phyloP scores from a whole-genome alignment of 768 basidiomycete species.

The Auriscalpium microsporum region DNA sequence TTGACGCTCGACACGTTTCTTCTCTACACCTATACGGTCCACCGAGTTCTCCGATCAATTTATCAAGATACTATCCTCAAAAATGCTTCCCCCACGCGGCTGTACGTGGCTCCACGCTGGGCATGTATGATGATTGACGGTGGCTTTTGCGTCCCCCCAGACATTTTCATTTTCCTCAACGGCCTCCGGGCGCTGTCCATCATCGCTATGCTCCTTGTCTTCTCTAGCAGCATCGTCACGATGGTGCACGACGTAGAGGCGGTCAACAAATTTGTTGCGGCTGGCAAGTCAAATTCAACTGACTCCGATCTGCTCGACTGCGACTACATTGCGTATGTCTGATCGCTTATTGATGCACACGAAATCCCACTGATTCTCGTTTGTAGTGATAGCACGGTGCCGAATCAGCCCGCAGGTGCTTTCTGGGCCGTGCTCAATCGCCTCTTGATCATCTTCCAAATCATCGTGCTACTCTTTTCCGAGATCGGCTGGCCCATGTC shows the following conservation, averaged over 20 bases:
- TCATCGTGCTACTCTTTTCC: slow-evolving; percentile 70
- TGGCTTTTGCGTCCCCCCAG: not conserved
- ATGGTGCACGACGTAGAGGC: slow-evolving; percentile 15
- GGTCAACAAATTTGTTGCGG: slow-evolving; percentile 6
- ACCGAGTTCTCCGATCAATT: no score
- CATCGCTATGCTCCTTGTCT: slow-evolving; percentile 12
- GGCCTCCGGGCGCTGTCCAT: slow-evolving; percentile 9
- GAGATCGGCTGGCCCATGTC: slow-evolving; percentile 73
- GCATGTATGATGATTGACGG: not conserved
- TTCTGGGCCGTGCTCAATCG: slow-evolving; percentile 91
- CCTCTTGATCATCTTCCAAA: slow-evolving; percentile 80
- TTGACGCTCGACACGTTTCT: not conserved
- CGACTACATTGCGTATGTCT: slow-evolving; percentile 13
- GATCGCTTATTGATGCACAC: not conserved
- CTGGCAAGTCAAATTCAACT: slow-evolving; percentile 10
- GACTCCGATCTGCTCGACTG: slow-evolving; percentile 7
- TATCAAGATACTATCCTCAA: not conserved
- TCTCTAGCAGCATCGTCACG: slow-evolving; percentile 13
- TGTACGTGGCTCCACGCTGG: slow-evolving; percentile 6
- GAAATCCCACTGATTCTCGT: not conserved
- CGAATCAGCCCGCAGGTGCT: slow-evolving; percentile 81
- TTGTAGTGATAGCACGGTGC: slow-evolving; percentile 68
- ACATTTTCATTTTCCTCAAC: slow-evolving; percentile 15
- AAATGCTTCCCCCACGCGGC: slow-evolving; percentile 15
- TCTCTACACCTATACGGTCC: not conserved